Evolutionary conservation across 23 red algal genomes (phyloP).

Genomic region (Gracilaria vermiculophylla): DNA sequence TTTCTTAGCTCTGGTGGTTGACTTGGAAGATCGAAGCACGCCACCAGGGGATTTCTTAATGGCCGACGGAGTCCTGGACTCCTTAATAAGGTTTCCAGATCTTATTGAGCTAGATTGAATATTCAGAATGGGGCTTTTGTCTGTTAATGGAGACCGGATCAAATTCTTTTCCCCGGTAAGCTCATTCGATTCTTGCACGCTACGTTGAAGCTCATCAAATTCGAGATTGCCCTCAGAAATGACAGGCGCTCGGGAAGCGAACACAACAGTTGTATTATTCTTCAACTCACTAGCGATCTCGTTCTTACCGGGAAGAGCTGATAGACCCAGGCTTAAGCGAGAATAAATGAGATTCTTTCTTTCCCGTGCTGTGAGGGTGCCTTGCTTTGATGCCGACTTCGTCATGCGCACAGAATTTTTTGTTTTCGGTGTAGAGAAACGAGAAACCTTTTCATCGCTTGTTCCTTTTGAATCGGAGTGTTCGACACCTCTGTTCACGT

Average conservation of each 20-base stretch:
- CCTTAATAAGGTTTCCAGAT: background rate
- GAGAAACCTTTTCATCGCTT: background rate
- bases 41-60: background rate
- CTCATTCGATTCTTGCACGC: background rate
- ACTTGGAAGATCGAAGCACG: conserved; percentile 10
- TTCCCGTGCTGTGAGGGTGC: background rate
- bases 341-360: conserved; percentile 1
- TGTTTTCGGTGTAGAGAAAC: background rate
- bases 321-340: conserved; percentile 1
- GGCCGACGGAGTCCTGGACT: background rate
- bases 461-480: background rate
- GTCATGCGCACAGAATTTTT: background rate
- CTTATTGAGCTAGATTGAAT: background rate
- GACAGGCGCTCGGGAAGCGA: background rate
- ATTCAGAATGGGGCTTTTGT: background rate
- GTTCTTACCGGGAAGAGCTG: background rate
- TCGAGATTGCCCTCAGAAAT: background rate
- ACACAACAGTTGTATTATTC: background rate
- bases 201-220: background rate
- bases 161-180: background rate
- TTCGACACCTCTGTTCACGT: background rate
- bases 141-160: background rate
- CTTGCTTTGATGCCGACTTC: background rate
- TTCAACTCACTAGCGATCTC: background rate
- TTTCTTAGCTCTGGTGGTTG: background rate